Percentiles rank a stretch among this genome's conserved stretches.
These are phyloP conservation scores for Coelastrella sp. DNA, from an alignment of 139 green algal species.

Conservation along the genomic window DNA sequence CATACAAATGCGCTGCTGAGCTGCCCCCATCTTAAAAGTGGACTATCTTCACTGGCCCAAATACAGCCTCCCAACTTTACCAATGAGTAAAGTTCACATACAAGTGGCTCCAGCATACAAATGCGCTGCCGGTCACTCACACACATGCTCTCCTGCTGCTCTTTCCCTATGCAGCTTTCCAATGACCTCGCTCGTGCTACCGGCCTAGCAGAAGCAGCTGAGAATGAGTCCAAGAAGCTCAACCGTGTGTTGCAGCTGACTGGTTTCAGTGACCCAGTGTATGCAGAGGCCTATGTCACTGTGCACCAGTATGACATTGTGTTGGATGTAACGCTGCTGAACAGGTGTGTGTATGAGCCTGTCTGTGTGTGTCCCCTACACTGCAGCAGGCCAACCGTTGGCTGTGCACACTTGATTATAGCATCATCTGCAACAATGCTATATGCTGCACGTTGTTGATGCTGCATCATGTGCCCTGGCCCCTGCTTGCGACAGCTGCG, in stretches of 20 bases:
- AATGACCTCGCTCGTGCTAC: slow-evolving; percentile 89
- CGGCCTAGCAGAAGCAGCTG: slow-evolving; percentile 66
- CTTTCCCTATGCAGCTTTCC: neutral
- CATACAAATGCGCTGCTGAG: too few species aligned
- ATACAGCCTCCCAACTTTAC: neutral
- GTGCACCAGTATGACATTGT: slow-evolving; percentile 99
- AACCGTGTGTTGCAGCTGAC: slow-evolving; percentile 98
- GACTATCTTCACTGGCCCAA: neutral
- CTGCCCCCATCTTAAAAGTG: too few species aligned
- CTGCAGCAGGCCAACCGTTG: neutral
- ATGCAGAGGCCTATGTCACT: slow-evolving; percentile 96
- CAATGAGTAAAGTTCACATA: too few species aligned
- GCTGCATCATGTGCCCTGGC: too few species aligned
- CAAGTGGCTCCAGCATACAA: too few species aligned
- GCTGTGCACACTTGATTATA: too few species aligned
- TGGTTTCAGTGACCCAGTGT: slow-evolving; percentile 96
- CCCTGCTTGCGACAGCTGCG: neutral
- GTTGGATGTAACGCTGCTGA: slow-evolving; percentile 95
- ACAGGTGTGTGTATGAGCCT: slow-evolving; percentile 70
- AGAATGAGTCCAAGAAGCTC: slow-evolving; percentile 65
- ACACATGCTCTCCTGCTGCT: neutral
- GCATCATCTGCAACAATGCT: neutral
- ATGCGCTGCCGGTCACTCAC: neutral
- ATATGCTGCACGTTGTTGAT: neutral
- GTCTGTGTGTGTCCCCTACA: neutral